Conservation (phyloP, 768 basidiomycete genomes). For the Phylloporus rhodoxanthus region DNA sequence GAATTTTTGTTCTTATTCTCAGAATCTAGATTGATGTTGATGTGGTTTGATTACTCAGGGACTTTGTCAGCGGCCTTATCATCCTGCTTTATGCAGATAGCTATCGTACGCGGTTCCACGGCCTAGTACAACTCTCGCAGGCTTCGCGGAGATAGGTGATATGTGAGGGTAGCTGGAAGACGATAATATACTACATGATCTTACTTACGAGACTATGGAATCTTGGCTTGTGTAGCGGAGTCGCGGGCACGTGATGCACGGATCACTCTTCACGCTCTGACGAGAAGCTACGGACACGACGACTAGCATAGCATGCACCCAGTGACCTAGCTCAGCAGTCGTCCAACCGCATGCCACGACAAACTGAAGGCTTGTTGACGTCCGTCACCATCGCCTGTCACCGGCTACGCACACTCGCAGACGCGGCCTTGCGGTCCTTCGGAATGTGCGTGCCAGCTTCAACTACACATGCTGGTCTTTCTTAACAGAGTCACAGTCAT, state of each 20-base stretch:
- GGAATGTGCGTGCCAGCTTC: slow-evolving; percentile 61
- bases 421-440: slow-evolving; percentile 61
- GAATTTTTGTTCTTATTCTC: slow-evolving; percentile 22
- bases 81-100: slow-evolving; percentile 45
- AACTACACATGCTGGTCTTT: not conserved
- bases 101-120: slow-evolving; percentile 40
- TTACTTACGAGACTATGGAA: not conserved
- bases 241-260: slow-evolving; percentile 16
- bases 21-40: not conserved
- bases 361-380: slow-evolving; percentile 13
- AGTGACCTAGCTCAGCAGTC: slow-evolving; percentile 10
- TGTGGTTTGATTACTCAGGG: slow-evolving; percentile 30
- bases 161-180: not conserved
- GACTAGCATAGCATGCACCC: slow-evolving; percentile 13
- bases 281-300: not conserved
- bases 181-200: slow-evolving; percentile 17
- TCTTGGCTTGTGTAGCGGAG: not conserved
- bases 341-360: slow-evolving; percentile 22
- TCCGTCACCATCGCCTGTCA: slow-evolving; percentile 21
- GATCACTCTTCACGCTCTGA: not conserved
- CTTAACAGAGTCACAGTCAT: slow-evolving; percentile 45
- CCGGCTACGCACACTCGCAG: slow-evolving; percentile 35
- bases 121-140: slow-evolving; percentile 35
- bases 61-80: slow-evolving; percentile 46
- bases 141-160: slow-evolving; percentile 22